Evolutionary conservation across 129 eudicot species (phyloP), one percentile per base, ranked within the genome.

Genomic region (Centella asiatica): DNA sequence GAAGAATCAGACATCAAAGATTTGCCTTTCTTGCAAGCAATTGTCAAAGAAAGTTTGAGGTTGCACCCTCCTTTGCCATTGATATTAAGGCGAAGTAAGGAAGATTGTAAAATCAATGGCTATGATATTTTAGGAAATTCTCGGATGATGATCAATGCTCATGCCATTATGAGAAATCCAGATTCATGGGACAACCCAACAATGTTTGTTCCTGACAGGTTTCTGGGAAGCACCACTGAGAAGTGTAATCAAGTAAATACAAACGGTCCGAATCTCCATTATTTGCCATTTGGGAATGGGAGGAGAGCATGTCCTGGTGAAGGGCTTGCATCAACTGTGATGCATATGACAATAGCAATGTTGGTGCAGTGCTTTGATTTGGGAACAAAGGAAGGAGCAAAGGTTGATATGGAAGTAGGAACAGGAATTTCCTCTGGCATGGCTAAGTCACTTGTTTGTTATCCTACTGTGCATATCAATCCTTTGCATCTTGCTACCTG

Each of bases 1-100:
- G 60, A 65, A 17, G 80, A 76, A 70, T 58, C 72, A 14, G 80
- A 75, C 62, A 54, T 75, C 19, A 64, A 57, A 19, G 64, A 75
- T 50, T 74, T 75, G 32, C 75, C 65, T 5, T 64, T 64, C 48
- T 34, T 69, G 20, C 80, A 64, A 14, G 67, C 80, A 29, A 40
- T 64, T 42, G 56, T 76, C 27, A 76, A 76, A 11, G 80, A 76
- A 65, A 48, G 71, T 0, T 25, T 76, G 34, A 48, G 76, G 3
- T 64, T 76, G 11, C 80, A 75, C 26, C 59, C 71, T 0, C 23
- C 74, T 0, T 31, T 23, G 29, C 75, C 80, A 24, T 6, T 75
- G 28, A 65, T 65, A 9, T 27, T 37, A 22, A 68, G 76, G 55
- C 11, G 50, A 69, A 47, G 65, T 8, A 69, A 60, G 33, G 62